A percentile compares a stretch with the other conserved stretches of the same genome.
Conservation (phyloP, 805 yeast genomes). For the Wickerhamiella domercqiae region DNA sequence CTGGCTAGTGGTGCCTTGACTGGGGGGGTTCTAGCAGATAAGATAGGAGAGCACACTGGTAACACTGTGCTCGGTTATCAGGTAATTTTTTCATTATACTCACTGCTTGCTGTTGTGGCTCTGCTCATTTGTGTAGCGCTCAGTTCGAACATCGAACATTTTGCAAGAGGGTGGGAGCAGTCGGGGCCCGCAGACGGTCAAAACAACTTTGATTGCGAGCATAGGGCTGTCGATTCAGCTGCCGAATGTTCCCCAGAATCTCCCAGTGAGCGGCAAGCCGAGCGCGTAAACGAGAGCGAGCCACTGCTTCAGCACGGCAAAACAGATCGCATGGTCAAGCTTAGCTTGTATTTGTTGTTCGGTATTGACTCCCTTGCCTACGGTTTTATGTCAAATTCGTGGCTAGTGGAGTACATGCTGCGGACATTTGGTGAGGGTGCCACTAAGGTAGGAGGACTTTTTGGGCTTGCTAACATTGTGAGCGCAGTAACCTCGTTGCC, state of each 20-base stretch:
- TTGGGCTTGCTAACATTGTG: slow-evolving; percentile 20
- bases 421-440: slow-evolving; percentile 39
- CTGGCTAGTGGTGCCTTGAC: slow-evolving; percentile 55
- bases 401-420: slow-evolving; percentile 74
- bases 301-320: not conserved
- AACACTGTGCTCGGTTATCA: slow-evolving; percentile 32
- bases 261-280: too few relatives aligned
- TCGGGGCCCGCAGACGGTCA: not conserved
- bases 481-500: slow-evolving; percentile 44
- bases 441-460: slow-evolving; percentile 40
- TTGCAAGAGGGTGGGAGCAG: not conserved
- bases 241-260: too few relatives aligned
- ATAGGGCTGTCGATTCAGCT: too few relatives aligned
- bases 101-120: slow-evolving; percentile 37
- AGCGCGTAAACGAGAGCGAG: not conserved
- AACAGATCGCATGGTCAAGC: slow-evolving; percentile 3
- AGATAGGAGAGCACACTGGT: slow-evolving; percentile 12
- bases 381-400: slow-evolving; percentile 78
- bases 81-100: slow-evolving; percentile 40
- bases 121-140: slow-evolving; percentile 34
- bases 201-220: not conserved
- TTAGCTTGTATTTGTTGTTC: slow-evolving; percentile 27
- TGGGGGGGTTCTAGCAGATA: slow-evolving; percentile 46
- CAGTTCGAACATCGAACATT: slow-evolving; percentile 3
- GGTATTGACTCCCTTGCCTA: slow-evolving; percentile 78